These are phyloP conservation scores for Solanum virginianum DNA, from an alignment of 257 asterid species.

Conservation along the genomic window DNA sequence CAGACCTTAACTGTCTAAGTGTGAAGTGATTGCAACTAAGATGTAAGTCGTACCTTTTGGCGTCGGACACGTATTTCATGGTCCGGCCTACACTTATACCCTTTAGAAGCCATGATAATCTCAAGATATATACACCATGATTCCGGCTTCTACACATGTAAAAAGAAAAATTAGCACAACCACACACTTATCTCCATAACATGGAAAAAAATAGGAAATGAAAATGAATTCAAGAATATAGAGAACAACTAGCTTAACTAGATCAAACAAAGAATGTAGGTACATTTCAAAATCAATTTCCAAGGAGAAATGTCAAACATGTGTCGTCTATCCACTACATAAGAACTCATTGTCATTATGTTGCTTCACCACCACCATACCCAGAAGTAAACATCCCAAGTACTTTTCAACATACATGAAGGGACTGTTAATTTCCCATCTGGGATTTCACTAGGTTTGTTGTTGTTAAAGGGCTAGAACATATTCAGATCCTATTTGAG, in stretches of 20 bases:
- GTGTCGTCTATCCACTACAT: neutral
- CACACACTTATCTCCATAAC: neutral
- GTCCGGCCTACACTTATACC: slow-evolving; percentile 88
- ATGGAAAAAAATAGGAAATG: neutral
- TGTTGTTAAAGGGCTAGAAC: neutral
- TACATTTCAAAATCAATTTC: neutral
- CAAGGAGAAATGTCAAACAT: neutral
- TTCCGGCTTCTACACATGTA: slow-evolving; percentile 13
- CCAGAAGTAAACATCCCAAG: neutral
- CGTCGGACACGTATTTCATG: slow-evolving; percentile 86
- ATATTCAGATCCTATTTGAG: neutral
- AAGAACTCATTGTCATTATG: neutral
- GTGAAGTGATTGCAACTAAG: neutral
- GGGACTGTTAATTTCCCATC: neutral
- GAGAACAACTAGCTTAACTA: neutral
- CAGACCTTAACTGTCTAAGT: neutral
- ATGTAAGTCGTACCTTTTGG: slow-evolving; percentile 54
- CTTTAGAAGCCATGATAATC: slow-evolving; percentile 92
- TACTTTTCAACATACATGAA: neutral
- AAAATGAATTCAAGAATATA: neutral
- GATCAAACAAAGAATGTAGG: neutral
- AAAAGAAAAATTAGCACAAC: neutral
- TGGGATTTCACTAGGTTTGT: neutral
- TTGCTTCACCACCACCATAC: neutral
- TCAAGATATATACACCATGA: slow-evolving; percentile 33